Base-by-base conservation (phyloP, 2,329 filamentous ascomycete species). In the Ciborinia camelliae region DNA sequence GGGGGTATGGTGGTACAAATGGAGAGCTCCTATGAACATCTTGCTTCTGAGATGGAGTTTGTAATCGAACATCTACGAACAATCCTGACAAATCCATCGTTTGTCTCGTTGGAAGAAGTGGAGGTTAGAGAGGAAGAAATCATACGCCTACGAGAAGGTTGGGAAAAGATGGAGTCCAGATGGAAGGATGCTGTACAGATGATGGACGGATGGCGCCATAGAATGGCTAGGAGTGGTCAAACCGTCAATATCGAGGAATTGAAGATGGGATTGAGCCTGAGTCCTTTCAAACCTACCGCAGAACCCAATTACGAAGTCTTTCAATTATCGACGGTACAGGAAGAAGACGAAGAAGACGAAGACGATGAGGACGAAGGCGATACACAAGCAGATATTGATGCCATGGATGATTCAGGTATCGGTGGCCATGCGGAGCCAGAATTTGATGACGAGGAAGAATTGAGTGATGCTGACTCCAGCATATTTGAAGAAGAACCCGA, bases 41-140 rank as follows among this genome's bases (percentile, higher is more conserved):
- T 98, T 67, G 86, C 89, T 0, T 75, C 79, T 10, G 90, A 96
- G 68, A 86, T 97, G 78, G 88, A 93, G 62, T 81, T 81, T 8
- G 87, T 96, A 12, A 82, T 98, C 66, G 86, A 90, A 41, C 92
- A 96, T 73, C 84, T 99, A 68, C 86, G 90, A 69, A 89, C 84
- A 2, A 85, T 99, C 45, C 81, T 99, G 52, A 97, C 92, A 10
- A 98, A 98, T 73, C 95, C 95, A 1, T 96, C 93, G 2, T 99
- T 98, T 75, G 95, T 97, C 18, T 91, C 94, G 0, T 86, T 98
- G 28, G 95, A 98, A 72, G 95, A 98, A 76, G 92, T 99, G 2
- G 89, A 96, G 73, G 79, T 92, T n/a, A 87, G 94, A 63, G 94
- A 99, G 69, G 90, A 96, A 66, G 93, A 97, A 75, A 98, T 99